Base-by-base conservation (phyloP, 2,329 filamentous ascomycete genomes). In the Fusarium citri region DNA sequence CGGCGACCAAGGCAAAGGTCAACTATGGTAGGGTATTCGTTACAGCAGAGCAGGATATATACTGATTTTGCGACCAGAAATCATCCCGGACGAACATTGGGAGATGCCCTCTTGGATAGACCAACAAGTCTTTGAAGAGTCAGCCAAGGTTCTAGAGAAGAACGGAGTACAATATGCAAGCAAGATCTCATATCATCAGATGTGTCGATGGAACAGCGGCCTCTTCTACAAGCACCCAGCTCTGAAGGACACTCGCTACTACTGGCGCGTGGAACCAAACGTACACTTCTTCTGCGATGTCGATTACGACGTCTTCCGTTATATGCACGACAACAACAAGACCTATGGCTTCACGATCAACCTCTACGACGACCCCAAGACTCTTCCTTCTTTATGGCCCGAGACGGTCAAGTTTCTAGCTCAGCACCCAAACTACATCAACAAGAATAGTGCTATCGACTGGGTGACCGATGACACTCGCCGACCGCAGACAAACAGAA, bases 201-300 rank as follows among this genome's bases (percentile, higher is more conserved):
- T 99, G 96, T 99, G 96, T 79, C 91, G 96, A 59, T 99, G 96
- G 96, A 99, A 99, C 83, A 97, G 93, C 77, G 96, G 96, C 77
- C 87, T 98, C 81, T 99, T 99, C 86, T 98, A 97, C 85, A 94
- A 96, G 78, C 96, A 99, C 80, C 94, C 94, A 0, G 94, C 94
- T 1, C 88, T 99, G 59, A 85, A 89, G 71, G 82, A 96, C 75
- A 89, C 88, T 69, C 92, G 94, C 73, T 99, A 93, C 85, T 99
- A 99, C 86, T 99, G 96, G 96, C 93, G 96, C 62, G 96, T 99
- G 49, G 96, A 99, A 80, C 96, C 96, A 55, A 97, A 98, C 72
- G 96, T 99, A 45, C 94, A 98, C 82, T 99, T 98, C 86, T 99
- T 98, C 87, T 99, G 96, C 85, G 93, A 98, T 76, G 87, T 99